Percentiles rank a stretch among this genome's conserved stretches.
phyloP scores from a whole-genome alignment of 1,139 yeast genomes.

The Suhomyces anneliseae region DNA sequence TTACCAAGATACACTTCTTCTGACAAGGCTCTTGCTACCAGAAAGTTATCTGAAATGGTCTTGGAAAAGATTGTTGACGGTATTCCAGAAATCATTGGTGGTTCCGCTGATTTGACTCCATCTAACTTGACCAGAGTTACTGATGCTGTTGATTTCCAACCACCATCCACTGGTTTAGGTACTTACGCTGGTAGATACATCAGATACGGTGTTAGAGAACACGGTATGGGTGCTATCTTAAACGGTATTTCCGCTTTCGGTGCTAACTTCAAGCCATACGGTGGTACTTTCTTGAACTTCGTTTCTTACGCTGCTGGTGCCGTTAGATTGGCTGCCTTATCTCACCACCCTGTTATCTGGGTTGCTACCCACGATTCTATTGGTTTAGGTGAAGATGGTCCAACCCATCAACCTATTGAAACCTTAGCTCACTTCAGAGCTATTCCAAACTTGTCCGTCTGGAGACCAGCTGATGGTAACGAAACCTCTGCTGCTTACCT shows the following conservation, averaged over 20 bases:
- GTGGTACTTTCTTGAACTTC: slow-evolving; percentile 98
- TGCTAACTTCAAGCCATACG: slow-evolving; percentile 87
- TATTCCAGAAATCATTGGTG: slow-evolving; percentile 92
- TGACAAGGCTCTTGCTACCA: slow-evolving; percentile 87
- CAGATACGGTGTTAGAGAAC: slow-evolving; percentile 99
- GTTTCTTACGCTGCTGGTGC: slow-evolving; percentile 99
- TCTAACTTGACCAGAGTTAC: slow-evolving; percentile 94
- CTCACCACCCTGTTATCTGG: slow-evolving; percentile 94
- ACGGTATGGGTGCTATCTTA: slow-evolving; percentile 99
- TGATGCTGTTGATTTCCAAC: slow-evolving; percentile 91
- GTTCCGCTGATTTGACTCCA: slow-evolving; percentile 98
- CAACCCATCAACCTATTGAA: slow-evolving; percentile 99
- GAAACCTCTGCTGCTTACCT: slow-evolving; percentile 97
- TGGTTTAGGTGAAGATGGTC: slow-evolving; percentile 99
- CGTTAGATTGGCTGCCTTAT: slow-evolving; percentile 88
- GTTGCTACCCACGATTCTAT: slow-evolving; percentile 99
- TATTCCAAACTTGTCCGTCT: slow-evolving; percentile 87
- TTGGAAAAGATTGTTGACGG: slow-evolving; percentile 61
- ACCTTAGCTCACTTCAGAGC: slow-evolving; percentile 98
- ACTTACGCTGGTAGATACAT: slow-evolving; percentile 90
- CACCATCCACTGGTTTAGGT: slow-evolving; percentile 79
- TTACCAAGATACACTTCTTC: slow-evolving; percentile 78
- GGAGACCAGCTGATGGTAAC: slow-evolving; percentile 99
- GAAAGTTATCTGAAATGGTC: slow-evolving; percentile 90
- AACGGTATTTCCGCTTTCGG: slow-evolving; percentile 98